Evolutionary conservation across 306 rosid genomes (phyloP).

Genomic region (Quercus ilex): DNA sequence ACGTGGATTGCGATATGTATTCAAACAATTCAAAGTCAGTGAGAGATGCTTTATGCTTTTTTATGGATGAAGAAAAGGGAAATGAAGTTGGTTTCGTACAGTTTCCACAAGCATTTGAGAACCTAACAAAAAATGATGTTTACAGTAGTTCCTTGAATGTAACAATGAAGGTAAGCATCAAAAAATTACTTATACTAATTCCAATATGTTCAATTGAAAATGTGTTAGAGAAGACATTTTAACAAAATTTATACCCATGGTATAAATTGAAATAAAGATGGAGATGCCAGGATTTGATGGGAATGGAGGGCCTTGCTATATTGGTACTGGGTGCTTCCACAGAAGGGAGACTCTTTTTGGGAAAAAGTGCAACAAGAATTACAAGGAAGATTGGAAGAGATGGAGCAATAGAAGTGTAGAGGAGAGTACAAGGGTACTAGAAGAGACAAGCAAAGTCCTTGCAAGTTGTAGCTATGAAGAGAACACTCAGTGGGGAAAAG

Average conservation of each 20-base stretch:
- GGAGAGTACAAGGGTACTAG: not conserved
- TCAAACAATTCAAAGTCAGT: not conserved
- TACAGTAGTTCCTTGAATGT: not conserved
- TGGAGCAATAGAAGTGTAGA: not conserved
- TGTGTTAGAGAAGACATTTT: not conserved
- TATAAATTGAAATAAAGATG: not conserved
- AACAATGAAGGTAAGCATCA: not conserved
- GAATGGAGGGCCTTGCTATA: not conserved
- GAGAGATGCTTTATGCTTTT: not conserved
- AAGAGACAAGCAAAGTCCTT: not conserved
- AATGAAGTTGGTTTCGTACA: not conserved
- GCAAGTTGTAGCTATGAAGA: not conserved
- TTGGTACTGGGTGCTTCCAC: not conserved
- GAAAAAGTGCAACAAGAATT: not conserved
- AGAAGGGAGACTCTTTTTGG: not conserved
- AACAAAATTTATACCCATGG: not conserved
- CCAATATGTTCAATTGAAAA: not conserved
- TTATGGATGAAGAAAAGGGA: slow-evolving; percentile 1
- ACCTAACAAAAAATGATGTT: not conserved
- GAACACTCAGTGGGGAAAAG: not conserved
- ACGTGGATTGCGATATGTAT: slow-evolving; percentile 4
- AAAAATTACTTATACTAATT: not conserved
- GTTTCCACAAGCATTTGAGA: not conserved
- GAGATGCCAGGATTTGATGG: not conserved
- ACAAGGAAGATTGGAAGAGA: not conserved